Conservation (phyloP, 768 basidiomycete genomes). For the Kwoniella sp. region DNA sequence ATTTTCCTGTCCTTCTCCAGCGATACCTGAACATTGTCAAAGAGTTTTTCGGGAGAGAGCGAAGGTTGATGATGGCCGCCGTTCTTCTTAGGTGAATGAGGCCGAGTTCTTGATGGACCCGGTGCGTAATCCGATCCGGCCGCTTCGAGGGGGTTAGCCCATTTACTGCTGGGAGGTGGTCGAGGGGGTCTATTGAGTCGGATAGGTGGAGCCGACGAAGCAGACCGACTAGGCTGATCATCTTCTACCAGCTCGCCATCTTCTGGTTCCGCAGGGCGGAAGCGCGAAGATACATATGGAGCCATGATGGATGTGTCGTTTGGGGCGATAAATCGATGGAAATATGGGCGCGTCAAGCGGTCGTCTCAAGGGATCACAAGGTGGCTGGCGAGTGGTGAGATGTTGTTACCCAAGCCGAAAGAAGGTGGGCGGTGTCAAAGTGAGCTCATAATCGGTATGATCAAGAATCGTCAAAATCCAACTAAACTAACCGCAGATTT, state of each 20-base stretch:
- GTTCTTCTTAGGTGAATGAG: neutral
- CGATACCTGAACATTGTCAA: neutral
- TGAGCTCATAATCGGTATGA: neutral
- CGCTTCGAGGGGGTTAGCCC: constrained; percentile 15
- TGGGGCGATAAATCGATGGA: neutral
- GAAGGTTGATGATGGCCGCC: neutral
- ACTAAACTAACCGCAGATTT: neutral
- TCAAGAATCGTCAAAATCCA: neutral
- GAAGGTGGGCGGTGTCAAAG: neutral
- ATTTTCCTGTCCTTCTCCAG: neutral
- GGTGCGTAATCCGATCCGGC: neutral
- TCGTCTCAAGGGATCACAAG: too few species aligned
- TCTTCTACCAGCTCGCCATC: constrained; percentile 23
- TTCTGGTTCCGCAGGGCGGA: constrained; percentile 12
- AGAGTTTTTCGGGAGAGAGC: neutral
- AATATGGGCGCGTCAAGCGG: neutral
- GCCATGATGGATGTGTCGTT: constrained; percentile 1
- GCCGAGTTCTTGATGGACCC: constrained; percentile 14
- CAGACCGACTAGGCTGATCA: neutral
- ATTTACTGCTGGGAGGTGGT: neutral
- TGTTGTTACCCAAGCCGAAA: too few species aligned
- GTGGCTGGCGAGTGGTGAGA: too few species aligned
- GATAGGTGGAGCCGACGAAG: constrained; percentile 5
- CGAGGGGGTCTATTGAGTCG: constrained; percentile 5
- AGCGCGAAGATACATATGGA: neutral